A percentile compares a stretch with the other conserved stretches of the same genome.
Evolutionary conservation across 1,139 yeast species (phyloP).

Genomic region (Scheffersomyces cryptocercus): DNA sequence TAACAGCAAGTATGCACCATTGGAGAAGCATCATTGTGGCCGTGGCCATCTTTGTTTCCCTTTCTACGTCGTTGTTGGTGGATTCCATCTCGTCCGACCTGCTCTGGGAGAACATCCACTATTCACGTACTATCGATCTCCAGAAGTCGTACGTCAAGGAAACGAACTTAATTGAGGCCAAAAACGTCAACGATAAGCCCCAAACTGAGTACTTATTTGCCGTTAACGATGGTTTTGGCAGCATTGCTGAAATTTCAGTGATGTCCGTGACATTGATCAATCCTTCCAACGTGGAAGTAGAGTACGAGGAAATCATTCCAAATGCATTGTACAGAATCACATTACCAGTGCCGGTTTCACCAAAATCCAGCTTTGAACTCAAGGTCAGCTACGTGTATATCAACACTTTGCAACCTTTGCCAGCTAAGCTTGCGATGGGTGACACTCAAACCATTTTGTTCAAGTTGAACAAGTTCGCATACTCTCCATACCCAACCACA

Average conservation of each 20-base stretch:
- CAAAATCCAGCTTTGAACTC: slow-evolving; percentile 55
- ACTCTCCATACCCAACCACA: slow-evolving; percentile 63
- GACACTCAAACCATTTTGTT: slow-evolving; percentile 63
- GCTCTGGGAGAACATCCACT: slow-evolving; percentile 49
- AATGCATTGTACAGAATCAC: slow-evolving; percentile 38
- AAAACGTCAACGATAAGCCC: slow-evolving; percentile 60
- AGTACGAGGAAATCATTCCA: slow-evolving; percentile 27
- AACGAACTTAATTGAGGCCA: slow-evolving; percentile 52
- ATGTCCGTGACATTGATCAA: slow-evolving; percentile 39
- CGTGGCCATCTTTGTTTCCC: slow-evolving; percentile 2
- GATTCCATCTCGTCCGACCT: slow-evolving; percentile 6
- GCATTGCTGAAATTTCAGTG: slow-evolving; percentile 50
- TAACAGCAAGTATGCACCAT: neutral
- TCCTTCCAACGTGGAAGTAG: slow-evolving; percentile 22
- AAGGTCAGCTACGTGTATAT: slow-evolving; percentile 56
- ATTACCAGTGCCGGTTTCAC: slow-evolving; percentile 69
- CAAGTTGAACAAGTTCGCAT: slow-evolving; percentile 56
- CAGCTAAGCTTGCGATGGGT: slow-evolving; percentile 59
- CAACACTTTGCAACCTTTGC: slow-evolving; percentile 57
- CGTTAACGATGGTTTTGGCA: slow-evolving; percentile 47
- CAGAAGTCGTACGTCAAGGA: slow-evolving; percentile 69
- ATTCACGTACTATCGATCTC: slow-evolving; percentile 60
- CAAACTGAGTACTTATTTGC: slow-evolving; percentile 56
- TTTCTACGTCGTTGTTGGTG: slow-evolving; percentile 5
- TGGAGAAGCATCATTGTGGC: neutral